Base-by-base conservation (phyloP, 257 asterid species). In the Ophiorrhiza pumila region DNA sequence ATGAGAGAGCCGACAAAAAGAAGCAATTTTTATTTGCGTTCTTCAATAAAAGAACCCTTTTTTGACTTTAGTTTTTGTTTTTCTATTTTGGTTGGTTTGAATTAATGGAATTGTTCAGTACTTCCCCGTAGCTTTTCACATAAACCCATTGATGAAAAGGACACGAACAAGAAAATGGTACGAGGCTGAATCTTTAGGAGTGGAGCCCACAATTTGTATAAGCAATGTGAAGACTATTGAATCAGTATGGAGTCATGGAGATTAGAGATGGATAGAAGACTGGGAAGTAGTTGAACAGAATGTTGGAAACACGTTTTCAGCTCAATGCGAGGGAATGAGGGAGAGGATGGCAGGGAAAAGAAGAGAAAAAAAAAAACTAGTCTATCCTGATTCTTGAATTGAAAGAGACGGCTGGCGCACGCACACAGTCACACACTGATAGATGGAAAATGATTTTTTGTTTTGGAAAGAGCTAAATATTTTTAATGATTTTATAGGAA, bases 261-360 rank as follows among this genome's bases (percentile, higher is more conserved):
- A 53, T n/a, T 9, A 13, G 56, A 47, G 55, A 72, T 46, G 65
- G 55, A 70, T 71, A 78, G 53, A 65, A 32, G 66, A n/a, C n/a
- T n/a, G n/a, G n/a, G n/a, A 47, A 79, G 83, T 87, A 72, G 89
- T 82, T 85, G 79, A 77, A 81, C 75, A 72, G 82, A 82, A 73
- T 68, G 85, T 74, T 56, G 83, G 79, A 13, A 39, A 74, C 78
- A 76, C 79, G 83, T 71, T 81, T 82, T 74, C 71, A 77, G 61
- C 69, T n/a, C n/a, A n/a, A n/a, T n/a, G n/a, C n/a, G n/a, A n/a
- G n/a, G n/a, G 60, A 53, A 43, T 9, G 66, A 27, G 35, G 32
- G 59, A 47, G 43, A 7, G 46, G 7, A 7, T 29, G 27, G 29
- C 4, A 27, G n/a, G 45, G 27, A 43, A 32, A 34, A 50, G 18